These are phyloP conservation scores for Phytophthora ohioensis DNA, from an alignment of 352 stramenopile species.

Conservation along the genomic window DNA sequence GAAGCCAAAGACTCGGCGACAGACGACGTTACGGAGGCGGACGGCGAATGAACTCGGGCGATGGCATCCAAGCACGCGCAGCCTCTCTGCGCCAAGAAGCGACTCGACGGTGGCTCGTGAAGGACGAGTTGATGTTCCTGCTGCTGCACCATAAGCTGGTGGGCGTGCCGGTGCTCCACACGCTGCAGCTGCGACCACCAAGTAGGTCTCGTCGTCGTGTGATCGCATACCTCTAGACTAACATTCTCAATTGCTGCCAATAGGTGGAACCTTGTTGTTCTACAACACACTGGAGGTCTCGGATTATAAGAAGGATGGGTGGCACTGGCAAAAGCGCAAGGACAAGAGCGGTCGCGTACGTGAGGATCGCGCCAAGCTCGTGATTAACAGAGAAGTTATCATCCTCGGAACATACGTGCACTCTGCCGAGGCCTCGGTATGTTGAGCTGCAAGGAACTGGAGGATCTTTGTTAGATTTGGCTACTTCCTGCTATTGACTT, in stretches of 20 bases:
- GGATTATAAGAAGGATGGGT: conserved; percentile 90
- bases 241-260: neutral
- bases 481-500: neutral
- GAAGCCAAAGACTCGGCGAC: conserved; percentile 28
- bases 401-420: conserved; percentile 88
- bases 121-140: conserved; percentile 85
- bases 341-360: conserved; percentile 79
- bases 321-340: conserved; percentile 89
- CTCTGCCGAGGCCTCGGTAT: conserved; percentile 72
- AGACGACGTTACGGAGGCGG: conserved; percentile 34
- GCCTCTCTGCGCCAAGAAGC: conserved; percentile 54
- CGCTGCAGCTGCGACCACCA: conserved; percentile 55
- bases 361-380: conserved; percentile 86
- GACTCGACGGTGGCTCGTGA: conserved; percentile 79
- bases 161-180: conserved; percentile 48
- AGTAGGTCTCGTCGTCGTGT: conserved; percentile 54
- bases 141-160: conserved; percentile 62
- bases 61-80: conserved; percentile 46
- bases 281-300: conserved; percentile 69
- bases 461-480: neutral
- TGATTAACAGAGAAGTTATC: conserved; percentile 85
- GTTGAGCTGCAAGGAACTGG: conserved; percentile 9
- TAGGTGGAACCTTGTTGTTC: conserved; percentile 78
- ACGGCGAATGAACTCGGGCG: conserved; percentile 31
- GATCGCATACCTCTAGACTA: neutral